A percentile compares a stretch with the other conserved stretches of the same genome.
These are phyloP conservation scores for Dipodascus geniculatus DNA, from an alignment of 805 yeast species.

Conservation along the genomic window DNA sequence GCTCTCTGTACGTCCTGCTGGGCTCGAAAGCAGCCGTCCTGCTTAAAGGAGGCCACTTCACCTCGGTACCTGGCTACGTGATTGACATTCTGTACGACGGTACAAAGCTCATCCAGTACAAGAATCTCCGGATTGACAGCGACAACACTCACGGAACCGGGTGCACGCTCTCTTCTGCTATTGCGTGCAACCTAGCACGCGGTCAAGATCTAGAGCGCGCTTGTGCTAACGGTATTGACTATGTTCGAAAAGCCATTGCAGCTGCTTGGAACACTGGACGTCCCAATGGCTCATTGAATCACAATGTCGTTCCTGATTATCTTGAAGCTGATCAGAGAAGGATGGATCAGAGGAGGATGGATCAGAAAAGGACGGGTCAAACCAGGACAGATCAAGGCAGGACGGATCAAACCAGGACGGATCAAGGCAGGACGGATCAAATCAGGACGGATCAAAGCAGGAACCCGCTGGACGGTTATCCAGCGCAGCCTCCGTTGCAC, in stretches of 20 bases:
- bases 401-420: too few relatives aligned
- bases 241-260: conserved; percentile 53
- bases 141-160: conserved; percentile 80
- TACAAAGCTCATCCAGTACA: conserved; percentile 29
- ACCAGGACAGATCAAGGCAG: too few relatives aligned
- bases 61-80: conserved; percentile 11
- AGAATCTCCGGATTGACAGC: conserved; percentile 35
- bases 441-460: too few relatives aligned
- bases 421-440: too few relatives aligned
- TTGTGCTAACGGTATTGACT: conserved; percentile 46
- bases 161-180: conserved; percentile 73
- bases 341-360: too few relatives aligned
- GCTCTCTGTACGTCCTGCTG: conserved; percentile 25
- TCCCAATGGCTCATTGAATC: conserved; percentile 72
- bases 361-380: too few relatives aligned
- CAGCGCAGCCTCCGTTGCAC: conserved; percentile 8
- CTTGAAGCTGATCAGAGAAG: too few relatives aligned
- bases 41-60: conserved; percentile 75
- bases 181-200: conserved; percentile 62
- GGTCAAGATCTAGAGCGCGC: conserved; percentile 37
- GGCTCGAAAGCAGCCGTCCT: conserved; percentile 40
- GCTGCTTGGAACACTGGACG: conserved; percentile 31
- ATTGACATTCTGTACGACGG: conserved; percentile 23
- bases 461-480: too few relatives aligned
- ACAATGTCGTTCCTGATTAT: conserved; percentile 31